These are phyloP conservation scores for Trametes cingulata DNA, from an alignment of 768 basidiomycete species.

Conservation along the genomic window DNA sequence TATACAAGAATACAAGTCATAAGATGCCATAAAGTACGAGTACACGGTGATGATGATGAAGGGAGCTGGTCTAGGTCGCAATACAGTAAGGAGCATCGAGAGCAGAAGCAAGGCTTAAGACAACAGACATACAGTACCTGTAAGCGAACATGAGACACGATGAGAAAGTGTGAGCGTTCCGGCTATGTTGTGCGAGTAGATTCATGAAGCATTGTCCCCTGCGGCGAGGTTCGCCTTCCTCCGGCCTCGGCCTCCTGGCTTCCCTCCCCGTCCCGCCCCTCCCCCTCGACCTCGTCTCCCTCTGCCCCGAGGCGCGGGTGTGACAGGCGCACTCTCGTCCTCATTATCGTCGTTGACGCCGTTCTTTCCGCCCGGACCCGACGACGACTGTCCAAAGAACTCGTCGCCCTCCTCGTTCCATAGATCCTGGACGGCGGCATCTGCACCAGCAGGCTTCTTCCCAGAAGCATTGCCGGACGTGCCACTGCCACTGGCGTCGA, in stretches of 20 bases:
- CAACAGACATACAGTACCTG: constrained; percentile 26
- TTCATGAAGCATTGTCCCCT: constrained; percentile 20
- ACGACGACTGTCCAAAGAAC: constrained; percentile 68
- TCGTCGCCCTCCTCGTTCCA: constrained; percentile 90
- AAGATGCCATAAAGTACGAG: constrained; percentile 23
- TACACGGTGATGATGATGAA: constrained; percentile 6
- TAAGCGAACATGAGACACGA: constrained; percentile 11
- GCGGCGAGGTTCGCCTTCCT: constrained; percentile 26
- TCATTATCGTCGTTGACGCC: constrained; percentile 29
- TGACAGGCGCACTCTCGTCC: constrained; percentile 29
- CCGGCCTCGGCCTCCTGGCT: constrained; percentile 24
- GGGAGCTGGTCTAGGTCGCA: constrained; percentile 11
- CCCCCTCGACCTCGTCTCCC: constrained; percentile 1
- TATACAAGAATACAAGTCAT: constrained; percentile 20
- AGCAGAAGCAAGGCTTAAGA: constrained; percentile 19
- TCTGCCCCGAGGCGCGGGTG: constrained; percentile 21
- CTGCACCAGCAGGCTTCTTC: constrained; percentile 38
- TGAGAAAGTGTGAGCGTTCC: constrained; percentile 17
- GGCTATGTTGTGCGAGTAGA: not conserved
- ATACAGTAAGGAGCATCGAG: constrained; percentile 21
- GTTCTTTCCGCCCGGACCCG: constrained; percentile 21
- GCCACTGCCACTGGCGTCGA: constrained; percentile 50
- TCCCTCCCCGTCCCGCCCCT: constrained; percentile 17
- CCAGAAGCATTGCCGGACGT: constrained; percentile 38
- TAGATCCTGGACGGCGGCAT: constrained; percentile 55